These are phyloP conservation scores for Teratosphaeria viscida DNA, from an alignment of 2,329 filamentous ascomycete species.

Conservation along the genomic window DNA sequence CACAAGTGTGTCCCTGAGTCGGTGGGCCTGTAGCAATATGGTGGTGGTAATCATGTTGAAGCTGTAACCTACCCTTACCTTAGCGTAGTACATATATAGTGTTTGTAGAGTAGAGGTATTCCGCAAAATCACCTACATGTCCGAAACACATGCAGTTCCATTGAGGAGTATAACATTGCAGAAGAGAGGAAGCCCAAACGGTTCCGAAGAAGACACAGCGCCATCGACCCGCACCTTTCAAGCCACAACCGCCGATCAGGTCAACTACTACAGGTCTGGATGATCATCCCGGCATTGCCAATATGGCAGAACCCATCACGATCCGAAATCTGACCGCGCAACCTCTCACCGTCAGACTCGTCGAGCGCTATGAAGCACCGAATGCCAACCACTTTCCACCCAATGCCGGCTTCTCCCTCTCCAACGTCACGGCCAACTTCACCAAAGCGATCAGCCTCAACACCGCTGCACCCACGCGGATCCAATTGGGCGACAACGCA, in stretches of 20 bases:
- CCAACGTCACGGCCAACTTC: constrained; percentile 28
- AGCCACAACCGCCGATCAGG: neutral
- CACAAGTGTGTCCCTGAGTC: no score
- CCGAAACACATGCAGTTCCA: no score
- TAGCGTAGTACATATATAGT: no score
- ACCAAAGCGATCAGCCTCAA: constrained; percentile 24
- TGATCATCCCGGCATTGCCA: neutral
- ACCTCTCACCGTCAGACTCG: constrained; percentile 58
- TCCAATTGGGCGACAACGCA: constrained; percentile 43
- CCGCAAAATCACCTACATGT: no score
- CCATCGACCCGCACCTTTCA: neutral
- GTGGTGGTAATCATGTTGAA: no score
- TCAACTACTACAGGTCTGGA: neutral
- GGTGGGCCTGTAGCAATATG: no score
- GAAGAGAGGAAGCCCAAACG: neutral
- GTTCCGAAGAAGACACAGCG: neutral
- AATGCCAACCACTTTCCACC: constrained; percentile 28
- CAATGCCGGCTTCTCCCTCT: constrained; percentile 13
- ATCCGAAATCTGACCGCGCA: constrained; percentile 74
- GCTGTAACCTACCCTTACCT: no score
- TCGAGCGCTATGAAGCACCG: constrained; percentile 61
- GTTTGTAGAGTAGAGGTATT: no score
- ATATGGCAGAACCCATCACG: constrained; percentile 41
- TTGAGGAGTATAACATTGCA: no score
- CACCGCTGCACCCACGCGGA: constrained; percentile 27